Base-by-base conservation (phyloP, 805 yeast genomes). In the Komagataella populi region DNA sequence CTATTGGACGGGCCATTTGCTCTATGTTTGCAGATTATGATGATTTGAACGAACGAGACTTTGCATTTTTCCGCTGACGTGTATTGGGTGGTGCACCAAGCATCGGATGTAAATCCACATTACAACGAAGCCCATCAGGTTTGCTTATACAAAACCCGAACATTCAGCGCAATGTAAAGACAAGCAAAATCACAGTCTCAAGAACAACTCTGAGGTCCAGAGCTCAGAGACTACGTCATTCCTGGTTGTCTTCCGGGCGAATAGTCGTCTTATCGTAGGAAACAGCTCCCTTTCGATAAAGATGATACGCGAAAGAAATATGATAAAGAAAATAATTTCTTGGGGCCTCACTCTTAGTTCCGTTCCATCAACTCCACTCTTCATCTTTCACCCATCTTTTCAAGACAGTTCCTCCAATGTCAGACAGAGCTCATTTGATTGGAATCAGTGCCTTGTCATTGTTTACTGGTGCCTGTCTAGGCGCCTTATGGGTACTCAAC, bases 1-100 rank as follows among this genome's bases (percentile, higher is more conserved):
- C 97, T 57, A 93, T 83, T 50, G 97, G 98, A 69, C 93, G 87
- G 54, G 69, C 72, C 47, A 55, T 30, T 30, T 30, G n/a, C 39
- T 14, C 10, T 14, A 30, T 20, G 39, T 30, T 30, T 10, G 39
- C 39, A 30, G 39, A 30, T 30, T 10, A 30, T 30, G 39, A 30
- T 30, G 39, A 14, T 30, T 30, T 30, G 14, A 30, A 30, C 14
- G 14, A 30, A 10, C 39, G 10, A 8, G 14, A 1, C 5, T 14
- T 4, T 4, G 14, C 14, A 30, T 30, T 30, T 30, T 30, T 30
- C 39, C 39, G 14, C 10, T 14, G 39, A 30, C 39, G 39, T 30
- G 39, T 30, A 30, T 30, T 30, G 39, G 14, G 39, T 30, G 39
- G 39, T 30, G 14, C 39, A 30, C 39, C 39, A 10, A 8, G 7